These are phyloP conservation scores for Penicillium brasilianum DNA, from an alignment of 2,329 filamentous ascomycete genomes.

Conservation along the genomic window DNA sequence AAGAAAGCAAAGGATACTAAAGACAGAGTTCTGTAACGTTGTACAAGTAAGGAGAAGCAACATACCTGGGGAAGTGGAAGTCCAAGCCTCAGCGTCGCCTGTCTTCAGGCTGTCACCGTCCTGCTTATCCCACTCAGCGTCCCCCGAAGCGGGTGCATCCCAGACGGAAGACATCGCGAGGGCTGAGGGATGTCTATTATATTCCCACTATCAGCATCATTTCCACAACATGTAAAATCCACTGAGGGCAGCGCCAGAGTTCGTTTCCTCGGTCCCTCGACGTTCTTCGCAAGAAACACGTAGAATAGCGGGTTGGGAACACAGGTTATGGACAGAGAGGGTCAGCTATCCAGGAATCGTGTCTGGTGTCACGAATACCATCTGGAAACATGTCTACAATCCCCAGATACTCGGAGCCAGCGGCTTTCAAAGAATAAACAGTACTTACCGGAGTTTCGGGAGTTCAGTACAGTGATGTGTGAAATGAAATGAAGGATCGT, in stretches of 20 bases:
- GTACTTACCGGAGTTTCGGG: not conserved
- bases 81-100: not conserved
- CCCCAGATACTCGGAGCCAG: not conserved
- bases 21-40: not conserved
- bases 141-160: not conserved
- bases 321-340: not conserved
- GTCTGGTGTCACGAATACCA: not conserved
- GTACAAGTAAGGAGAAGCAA: not conserved
- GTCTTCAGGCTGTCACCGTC: not conserved
- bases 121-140: not conserved
- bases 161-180: constrained; percentile 4
- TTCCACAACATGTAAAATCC: not conserved
- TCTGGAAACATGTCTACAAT: too few relatives aligned
- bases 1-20: not conserved
- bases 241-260: not conserved
- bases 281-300: not conserved
- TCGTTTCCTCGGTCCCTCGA: not conserved
- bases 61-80: not conserved
- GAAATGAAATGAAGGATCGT: not conserved
- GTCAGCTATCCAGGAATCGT: not conserved
- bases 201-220: not conserved
- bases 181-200: not conserved
- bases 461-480: not conserved
- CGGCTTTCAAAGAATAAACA: not conserved
- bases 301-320: too few relatives aligned